Conservation (phyloP, 2,329 filamentous ascomycete genomes). For the Paradendryphiella salina region DNA sequence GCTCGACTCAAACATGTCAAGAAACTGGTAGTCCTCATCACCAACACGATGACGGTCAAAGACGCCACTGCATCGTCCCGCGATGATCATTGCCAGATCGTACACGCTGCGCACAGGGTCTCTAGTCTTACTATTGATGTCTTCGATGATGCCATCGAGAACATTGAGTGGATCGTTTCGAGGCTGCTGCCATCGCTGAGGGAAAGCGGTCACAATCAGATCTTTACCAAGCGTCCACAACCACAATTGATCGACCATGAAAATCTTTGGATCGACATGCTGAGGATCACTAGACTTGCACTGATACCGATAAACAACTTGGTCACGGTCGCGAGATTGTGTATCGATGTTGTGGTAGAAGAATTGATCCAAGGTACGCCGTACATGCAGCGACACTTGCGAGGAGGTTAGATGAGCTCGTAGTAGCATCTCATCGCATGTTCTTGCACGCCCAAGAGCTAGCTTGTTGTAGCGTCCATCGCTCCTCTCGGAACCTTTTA, state of each 20-base stretch:
- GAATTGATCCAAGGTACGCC: constrained; percentile 67
- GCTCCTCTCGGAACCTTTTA: constrained; percentile 26
- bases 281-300: constrained; percentile 40
- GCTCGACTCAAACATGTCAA: constrained; percentile 69
- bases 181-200: constrained; percentile 62
- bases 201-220: constrained; percentile 63
- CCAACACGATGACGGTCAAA: constrained; percentile 63
- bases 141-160: constrained; percentile 64
- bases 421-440: constrained; percentile 53
- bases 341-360: constrained; percentile 68
- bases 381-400: constrained; percentile 59
- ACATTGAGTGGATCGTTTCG: constrained; percentile 66
- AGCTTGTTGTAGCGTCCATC: constrained; percentile 25
- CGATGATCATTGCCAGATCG: constrained; percentile 65
- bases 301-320: constrained; percentile 66
- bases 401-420: constrained; percentile 53
- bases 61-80: constrained; percentile 61
- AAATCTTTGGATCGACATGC: constrained; percentile 59
- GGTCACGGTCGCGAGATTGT: constrained; percentile 61
- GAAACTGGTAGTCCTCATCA: constrained; percentile 64
- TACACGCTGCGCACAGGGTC: constrained; percentile 64
- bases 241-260: constrained; percentile 72
- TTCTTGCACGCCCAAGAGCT: constrained; percentile 27
- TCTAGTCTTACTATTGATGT: constrained; percentile 66
- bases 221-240: constrained; percentile 64